Evolutionary conservation across 108 stramenopile species (phyloP).

Genomic region (Skeletonema menzelii): DNA sequence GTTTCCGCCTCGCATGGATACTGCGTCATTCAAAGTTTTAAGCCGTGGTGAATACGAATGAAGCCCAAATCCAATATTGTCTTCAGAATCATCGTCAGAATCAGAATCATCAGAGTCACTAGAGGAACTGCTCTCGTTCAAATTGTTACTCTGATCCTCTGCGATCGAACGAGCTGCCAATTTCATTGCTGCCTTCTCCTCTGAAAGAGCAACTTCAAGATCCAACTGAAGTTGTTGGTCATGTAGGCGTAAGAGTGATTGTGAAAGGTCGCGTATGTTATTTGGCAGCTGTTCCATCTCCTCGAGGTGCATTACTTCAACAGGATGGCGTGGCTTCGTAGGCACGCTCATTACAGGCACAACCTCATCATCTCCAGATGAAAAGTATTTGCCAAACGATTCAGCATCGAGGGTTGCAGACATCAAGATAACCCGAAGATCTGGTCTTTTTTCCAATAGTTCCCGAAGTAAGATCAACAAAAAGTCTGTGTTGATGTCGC

Average conservation of each 20-base stretch:
- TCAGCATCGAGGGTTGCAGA: constrained; percentile 95
- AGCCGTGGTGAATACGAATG: constrained; percentile 28
- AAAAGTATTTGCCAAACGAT: constrained; percentile 94
- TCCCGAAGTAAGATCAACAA: constrained; percentile 94
- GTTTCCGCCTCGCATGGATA: constrained; percentile 10
- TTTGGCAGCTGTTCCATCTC: constrained; percentile 8
- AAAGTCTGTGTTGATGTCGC: constrained; percentile 96
- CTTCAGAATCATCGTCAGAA: constrained; percentile 43
- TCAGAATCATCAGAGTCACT: constrained; percentile 8
- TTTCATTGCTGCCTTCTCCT: constrained; percentile 9
- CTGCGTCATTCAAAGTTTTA: constrained; percentile 11
- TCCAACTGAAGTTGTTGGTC: constrained; percentile 21
- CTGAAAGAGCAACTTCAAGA: constrained; percentile 21
- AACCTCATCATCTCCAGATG: constrained; percentile 55
- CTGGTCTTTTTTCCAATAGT: constrained; percentile 76
- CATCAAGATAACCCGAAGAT: constrained; percentile 92
- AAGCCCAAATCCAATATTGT: constrained; percentile 1
- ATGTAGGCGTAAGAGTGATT: constrained; percentile 15
- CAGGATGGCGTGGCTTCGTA: constrained; percentile 14
- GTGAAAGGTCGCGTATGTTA: constrained; percentile 2
- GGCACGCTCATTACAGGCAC: constrained; percentile 52
- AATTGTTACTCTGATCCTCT: constrained; percentile 9
- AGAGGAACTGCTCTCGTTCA: background rate
- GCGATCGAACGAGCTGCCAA: constrained; percentile 3
- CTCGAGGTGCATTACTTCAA: constrained; percentile 23